phyloP scores from a whole-genome alignment of 108 stramenopile species.

The Cyclostephanos tholiformis region DNA sequence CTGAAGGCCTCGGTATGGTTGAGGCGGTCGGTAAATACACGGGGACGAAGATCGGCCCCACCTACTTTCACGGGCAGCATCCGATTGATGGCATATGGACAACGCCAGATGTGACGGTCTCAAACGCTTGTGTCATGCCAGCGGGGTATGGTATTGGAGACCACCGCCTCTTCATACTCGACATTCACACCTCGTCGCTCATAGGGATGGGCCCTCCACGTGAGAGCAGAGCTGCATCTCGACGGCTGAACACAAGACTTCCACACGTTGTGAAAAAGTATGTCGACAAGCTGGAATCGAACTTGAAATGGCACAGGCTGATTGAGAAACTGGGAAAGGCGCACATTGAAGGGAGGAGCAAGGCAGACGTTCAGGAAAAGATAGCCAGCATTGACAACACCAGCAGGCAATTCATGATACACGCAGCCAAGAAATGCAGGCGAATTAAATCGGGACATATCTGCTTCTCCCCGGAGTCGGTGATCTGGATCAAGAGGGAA shows the following conservation, averaged over 20 bases:
- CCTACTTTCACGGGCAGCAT: neutral
- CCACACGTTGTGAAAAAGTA: neutral
- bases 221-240: neutral
- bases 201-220: neutral
- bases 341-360: neutral
- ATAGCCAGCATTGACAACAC: slow-evolving; percentile 9
- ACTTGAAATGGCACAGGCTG: neutral
- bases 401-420: slow-evolving; percentile 2
- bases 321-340: neutral
- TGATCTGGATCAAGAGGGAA: neutral
- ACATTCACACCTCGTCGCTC: neutral
- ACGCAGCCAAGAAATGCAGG: slow-evolving; percentile 22
- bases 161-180: slow-evolving; percentile 6
- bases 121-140: slow-evolving; percentile 8
- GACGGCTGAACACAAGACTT: neutral
- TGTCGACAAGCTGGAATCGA: neutral
- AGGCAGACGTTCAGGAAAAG: neutral
- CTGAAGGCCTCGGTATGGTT: neutral
- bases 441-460: neutral
- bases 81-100: slow-evolving; percentile 3
- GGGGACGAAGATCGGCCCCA: neutral
- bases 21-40: neutral
- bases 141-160: slow-evolving; percentile 16
- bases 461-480: slow-evolving; percentile 7
- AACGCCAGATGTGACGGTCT: neutral